These are phyloP conservation scores for Globisporangium emineosum DNA, from an alignment of 352 stramenopile genomes.

Conservation along the genomic window DNA sequence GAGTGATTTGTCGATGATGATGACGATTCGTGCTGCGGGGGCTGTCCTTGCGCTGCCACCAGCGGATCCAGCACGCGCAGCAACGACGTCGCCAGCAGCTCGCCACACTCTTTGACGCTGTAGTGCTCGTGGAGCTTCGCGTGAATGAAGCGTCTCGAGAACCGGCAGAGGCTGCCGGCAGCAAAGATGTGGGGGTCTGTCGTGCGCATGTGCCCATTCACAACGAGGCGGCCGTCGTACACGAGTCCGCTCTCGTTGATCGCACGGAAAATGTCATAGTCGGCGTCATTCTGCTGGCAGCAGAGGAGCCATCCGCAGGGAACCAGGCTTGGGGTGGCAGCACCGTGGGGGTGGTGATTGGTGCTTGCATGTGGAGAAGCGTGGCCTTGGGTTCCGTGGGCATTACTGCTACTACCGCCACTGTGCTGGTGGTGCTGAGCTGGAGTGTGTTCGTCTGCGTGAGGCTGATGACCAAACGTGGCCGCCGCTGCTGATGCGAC, in stretches of 20 bases:
- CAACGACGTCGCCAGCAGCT: constrained; percentile 59
- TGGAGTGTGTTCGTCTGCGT: background rate
- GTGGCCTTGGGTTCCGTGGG: background rate
- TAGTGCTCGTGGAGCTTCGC: constrained; percentile 77
- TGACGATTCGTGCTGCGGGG: background rate
- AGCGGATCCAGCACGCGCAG: constrained; percentile 67
- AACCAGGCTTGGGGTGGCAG: constrained; percentile 26
- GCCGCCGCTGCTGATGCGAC: constrained; percentile 17
- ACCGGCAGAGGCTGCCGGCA: constrained; percentile 68
- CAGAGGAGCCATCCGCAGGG: constrained; percentile 75
- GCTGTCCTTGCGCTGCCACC: background rate
- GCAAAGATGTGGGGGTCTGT: constrained; percentile 77
- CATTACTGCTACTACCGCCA: no score
- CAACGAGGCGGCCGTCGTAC: constrained; percentile 90
- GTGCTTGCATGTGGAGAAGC: background rate
- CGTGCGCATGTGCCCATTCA: constrained; percentile 84
- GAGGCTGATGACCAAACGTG: background rate
- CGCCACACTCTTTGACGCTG: constrained; percentile 71
- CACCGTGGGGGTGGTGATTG: constrained; percentile 8
- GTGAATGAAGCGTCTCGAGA: constrained; percentile 79
- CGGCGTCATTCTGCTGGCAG: constrained; percentile 82
- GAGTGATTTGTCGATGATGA: background rate
- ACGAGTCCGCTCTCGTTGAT: constrained; percentile 91
- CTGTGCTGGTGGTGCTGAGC: background rate
- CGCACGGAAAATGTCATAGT: constrained; percentile 86